A percentile compares a stretch with the other conserved stretches of the same genome.
phyloP scores from a whole-genome alignment of 345 rosid genomes.

The Eucalyptus marginata region DNA sequence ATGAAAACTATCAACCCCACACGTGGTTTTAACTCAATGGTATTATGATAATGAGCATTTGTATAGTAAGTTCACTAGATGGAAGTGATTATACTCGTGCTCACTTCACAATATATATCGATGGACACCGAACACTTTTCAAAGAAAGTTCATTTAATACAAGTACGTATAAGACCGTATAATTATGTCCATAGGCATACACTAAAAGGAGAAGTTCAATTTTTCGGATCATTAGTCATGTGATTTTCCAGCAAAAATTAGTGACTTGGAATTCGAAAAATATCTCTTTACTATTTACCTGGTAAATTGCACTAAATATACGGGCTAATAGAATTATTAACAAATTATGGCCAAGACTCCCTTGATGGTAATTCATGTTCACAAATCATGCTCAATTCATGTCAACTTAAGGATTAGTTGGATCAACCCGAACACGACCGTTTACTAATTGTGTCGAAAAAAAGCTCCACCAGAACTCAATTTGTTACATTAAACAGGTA shows the following conservation, averaged over 20 bases:
- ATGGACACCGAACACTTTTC: rapidly evolving
- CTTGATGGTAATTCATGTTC: not conserved
- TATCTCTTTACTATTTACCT: not conserved
- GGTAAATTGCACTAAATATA: not conserved
- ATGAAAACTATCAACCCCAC: not conserved
- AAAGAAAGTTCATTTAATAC: not conserved
- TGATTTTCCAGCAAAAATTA: not conserved
- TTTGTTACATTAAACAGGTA: rapidly evolving
- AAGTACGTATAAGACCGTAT: not conserved
- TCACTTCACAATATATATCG: not conserved
- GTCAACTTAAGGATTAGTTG: not conserved
- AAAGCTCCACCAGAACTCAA: rapidly evolving
- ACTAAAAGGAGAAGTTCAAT: not conserved
- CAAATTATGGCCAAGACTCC: not conserved
- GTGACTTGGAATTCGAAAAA: not conserved
- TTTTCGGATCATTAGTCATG: not conserved
- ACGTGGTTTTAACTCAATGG: not conserved
- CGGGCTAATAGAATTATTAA: not conserved
- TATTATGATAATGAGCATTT: not conserved
- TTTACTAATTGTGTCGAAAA: not conserved
- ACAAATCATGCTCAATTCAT: not conserved
- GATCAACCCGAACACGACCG: not conserved
- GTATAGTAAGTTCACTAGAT: not conserved
- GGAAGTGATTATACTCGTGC: not conserved
- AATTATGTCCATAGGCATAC: not conserved